Conservation (phyloP, 83 land plant species). For the Isoetes engelmannii region DNA sequence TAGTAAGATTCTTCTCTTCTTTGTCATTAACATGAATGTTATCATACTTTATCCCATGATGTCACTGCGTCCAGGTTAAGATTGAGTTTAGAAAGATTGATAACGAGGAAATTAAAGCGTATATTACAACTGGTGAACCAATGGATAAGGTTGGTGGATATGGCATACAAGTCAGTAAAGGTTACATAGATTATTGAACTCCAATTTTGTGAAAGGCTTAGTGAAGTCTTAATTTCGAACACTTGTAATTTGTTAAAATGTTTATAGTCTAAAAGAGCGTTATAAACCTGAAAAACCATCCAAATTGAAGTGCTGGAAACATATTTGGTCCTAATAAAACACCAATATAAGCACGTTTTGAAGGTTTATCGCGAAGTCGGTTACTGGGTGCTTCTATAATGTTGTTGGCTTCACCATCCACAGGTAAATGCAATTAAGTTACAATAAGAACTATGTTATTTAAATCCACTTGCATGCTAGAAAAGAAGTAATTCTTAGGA, state of each 20-base stretch:
- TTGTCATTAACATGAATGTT: too few species aligned
- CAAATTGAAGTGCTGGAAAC: not conserved
- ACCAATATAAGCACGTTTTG: not conserved
- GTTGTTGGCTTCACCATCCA: slow-evolving; percentile 30
- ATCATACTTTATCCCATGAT: too few species aligned
- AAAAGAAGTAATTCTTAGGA: too few species aligned
- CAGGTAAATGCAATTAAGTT: not conserved
- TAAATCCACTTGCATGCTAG: too few species aligned
- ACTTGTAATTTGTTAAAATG: not conserved
- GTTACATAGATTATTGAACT: not conserved
- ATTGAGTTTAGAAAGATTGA: slow-evolving; percentile 41
- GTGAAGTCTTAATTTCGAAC: not conserved
- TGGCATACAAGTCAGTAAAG: slow-evolving; percentile 38
- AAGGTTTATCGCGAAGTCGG: slow-evolving; percentile 29
- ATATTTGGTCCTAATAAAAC: not conserved
- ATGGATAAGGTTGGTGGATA: slow-evolving; percentile 52
- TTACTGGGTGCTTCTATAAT: slow-evolving; percentile 31
- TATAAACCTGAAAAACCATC: too few species aligned
- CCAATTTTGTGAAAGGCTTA: not conserved
- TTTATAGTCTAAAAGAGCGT: too few species aligned
- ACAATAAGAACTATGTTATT: too few species aligned
- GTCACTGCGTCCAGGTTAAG: slow-evolving; percentile 4
- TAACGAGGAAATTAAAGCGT: slow-evolving; percentile 36
- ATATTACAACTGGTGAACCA: slow-evolving; percentile 39
- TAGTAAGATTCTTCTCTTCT: slow-evolving; percentile 16